Evolutionary conservation across 164 flowering plant species (phyloP), one percentile per base, ranked within the genome.

Genomic region (Buxus sempervirens): DNA sequence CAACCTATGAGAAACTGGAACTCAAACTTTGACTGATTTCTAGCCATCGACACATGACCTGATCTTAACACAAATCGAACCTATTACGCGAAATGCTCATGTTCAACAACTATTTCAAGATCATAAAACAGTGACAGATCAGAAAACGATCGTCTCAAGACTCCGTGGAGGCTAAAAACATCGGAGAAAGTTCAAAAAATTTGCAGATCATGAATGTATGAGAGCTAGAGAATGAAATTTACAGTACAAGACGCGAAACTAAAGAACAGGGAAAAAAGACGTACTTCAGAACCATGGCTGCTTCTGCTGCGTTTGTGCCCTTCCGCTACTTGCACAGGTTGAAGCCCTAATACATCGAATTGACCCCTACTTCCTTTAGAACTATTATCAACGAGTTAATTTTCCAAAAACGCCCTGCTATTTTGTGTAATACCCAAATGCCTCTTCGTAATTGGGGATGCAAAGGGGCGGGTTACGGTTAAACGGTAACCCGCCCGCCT

Each of bases 211-310:
- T 22, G 15, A 22, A 32, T 21, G 20, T 21, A 57, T 10, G 22
- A 57, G 22, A 57, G 14, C 26, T 22, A 21, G 14, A 10, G 12
- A 45, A 45, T 45, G 14, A 45, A 45, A 13, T 7, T 21, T 12
- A 57, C 28, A 22, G 25, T 13, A 4, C 22, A 21, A 21, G 16
- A 57, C 0, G 26, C 14, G 51, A 15, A 10, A 5, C 12, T 1
- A 10, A 45, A 45, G 14, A 14, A 56, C 12, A 56, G 60, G 13
- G 16, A 21, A 24, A 42, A 18, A 25, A 59, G 16, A 20, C 68
- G 48, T 65, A 65, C 68, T 65, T 65, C 59, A 65, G 68, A 65
- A 65, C 68, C 68, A 65, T 65, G 48, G 59, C 57, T 26, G 66
- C 19, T 63, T 36, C 57, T 26, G 45, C 45, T n/a, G 38, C 38